Evolutionary conservation across 257 asterid genomes (phyloP).

Genomic region (Solanum peruvianum): DNA sequence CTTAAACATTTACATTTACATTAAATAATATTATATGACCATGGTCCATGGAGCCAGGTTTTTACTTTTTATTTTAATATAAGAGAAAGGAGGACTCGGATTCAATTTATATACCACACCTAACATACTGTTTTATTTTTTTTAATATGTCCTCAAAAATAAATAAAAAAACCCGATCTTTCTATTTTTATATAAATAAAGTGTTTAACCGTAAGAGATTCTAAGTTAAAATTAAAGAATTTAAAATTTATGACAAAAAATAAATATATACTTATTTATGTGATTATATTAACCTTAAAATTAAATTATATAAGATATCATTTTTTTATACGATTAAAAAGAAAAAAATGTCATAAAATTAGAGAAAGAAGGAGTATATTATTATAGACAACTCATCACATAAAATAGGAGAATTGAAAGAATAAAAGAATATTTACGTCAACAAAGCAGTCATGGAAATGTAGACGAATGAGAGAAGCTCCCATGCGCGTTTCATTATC

Average conservation of each 20-base stretch:
- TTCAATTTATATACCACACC: no score
- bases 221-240: background rate
- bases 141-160: background rate
- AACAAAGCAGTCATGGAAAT: conserved; percentile 5
- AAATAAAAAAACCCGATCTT: background rate
- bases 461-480: conserved; percentile 5
- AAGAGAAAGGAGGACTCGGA: no score
- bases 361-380: no score
- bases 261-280: background rate
- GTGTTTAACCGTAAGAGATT: background rate
- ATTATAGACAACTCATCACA: background rate
- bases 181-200: no score
- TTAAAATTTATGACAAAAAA: background rate
- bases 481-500: background rate
- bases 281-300: no score
- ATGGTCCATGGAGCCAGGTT: background rate
- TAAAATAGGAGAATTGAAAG: background rate
- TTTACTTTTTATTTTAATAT: no score
- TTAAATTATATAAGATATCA: no score
- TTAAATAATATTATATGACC: background rate
- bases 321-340: no score
- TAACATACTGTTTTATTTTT: no score
- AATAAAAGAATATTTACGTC: background rate
- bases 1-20: background rate
- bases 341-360: background rate